phyloP scores from a whole-genome alignment of 805 yeast genomes.

The Maudiozyma saulgeensis region DNA sequence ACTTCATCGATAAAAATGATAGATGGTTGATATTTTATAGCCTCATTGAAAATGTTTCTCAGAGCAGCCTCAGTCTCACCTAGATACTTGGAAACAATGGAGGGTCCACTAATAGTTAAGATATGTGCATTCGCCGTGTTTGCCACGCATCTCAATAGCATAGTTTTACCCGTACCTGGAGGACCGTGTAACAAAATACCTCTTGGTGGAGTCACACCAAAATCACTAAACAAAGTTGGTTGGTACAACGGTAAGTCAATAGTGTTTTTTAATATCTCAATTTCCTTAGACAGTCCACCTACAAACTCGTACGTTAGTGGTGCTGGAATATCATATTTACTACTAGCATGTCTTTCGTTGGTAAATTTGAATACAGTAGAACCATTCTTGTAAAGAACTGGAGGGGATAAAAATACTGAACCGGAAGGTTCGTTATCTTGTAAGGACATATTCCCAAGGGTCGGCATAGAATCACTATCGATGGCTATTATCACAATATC shows the following conservation, averaged over 20 bases:
- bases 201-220: slow-evolving; percentile 87
- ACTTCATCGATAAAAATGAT: slow-evolving; percentile 87
- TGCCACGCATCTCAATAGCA: slow-evolving; percentile 77
- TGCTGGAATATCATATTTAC: slow-evolving; percentile 38
- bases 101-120: slow-evolving; percentile 78
- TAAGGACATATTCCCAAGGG: slow-evolving; percentile 29
- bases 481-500: slow-evolving; percentile 21
- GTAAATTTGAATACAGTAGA: slow-evolving; percentile 23
- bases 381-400: slow-evolving; percentile 36
- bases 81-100: slow-evolving; percentile 81
- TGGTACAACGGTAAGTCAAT: slow-evolving; percentile 72
- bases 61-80: slow-evolving; percentile 90
- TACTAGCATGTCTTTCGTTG: slow-evolving; percentile 18
- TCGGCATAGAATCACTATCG: slow-evolving; percentile 30
- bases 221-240: slow-evolving; percentile 67
- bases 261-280: slow-evolving; percentile 50
- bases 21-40: slow-evolving; percentile 75
- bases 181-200: slow-evolving; percentile 94
- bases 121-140: slow-evolving; percentile 74
- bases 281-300: slow-evolving; percentile 70
- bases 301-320: slow-evolving; percentile 42
- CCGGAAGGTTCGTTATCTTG: slow-evolving; percentile 9
- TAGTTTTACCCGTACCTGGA: slow-evolving; percentile 94
- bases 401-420: slow-evolving; percentile 35
- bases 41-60: slow-evolving; percentile 78